Conservation (phyloP, 116 monocot species). For the Dioscorea cayenensis region DNA sequence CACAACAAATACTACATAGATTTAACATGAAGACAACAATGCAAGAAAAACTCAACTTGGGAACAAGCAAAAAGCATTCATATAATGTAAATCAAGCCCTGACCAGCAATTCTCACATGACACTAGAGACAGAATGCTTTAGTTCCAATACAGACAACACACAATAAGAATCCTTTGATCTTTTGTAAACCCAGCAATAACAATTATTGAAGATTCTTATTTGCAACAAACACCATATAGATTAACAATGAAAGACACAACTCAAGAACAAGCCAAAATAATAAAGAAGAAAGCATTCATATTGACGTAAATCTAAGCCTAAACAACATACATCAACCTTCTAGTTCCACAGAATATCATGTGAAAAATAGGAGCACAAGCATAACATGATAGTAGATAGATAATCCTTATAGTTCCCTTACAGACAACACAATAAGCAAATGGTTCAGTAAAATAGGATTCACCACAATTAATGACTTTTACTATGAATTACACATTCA, state of each 20-base stretch:
- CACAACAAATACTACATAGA: too few relatives aligned
- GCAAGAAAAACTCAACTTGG: too few relatives aligned
- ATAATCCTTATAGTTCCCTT: background rate
- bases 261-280: too few relatives aligned
- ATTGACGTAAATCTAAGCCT: background rate
- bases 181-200: too few relatives aligned
- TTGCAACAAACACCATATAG: too few relatives aligned
- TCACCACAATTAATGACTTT: too few relatives aligned
- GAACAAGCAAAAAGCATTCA: too few relatives aligned
- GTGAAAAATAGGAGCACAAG: background rate
- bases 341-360: background rate
- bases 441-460: background rate
- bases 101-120: background rate
- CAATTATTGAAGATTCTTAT: too few relatives aligned
- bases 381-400: background rate
- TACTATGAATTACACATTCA: background rate
- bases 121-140: background rate
- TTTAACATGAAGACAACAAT: too few relatives aligned
- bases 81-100: too few relatives aligned
- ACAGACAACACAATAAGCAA: background rate
- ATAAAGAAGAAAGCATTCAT: too few relatives aligned
- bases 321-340: background rate
- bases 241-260: too few relatives aligned
- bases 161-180: background rate
- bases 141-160: background rate